Base-by-base conservation (phyloP, 2,329 filamentous ascomycete genomes). In the Scopulariopsis brevicaulis region DNA sequence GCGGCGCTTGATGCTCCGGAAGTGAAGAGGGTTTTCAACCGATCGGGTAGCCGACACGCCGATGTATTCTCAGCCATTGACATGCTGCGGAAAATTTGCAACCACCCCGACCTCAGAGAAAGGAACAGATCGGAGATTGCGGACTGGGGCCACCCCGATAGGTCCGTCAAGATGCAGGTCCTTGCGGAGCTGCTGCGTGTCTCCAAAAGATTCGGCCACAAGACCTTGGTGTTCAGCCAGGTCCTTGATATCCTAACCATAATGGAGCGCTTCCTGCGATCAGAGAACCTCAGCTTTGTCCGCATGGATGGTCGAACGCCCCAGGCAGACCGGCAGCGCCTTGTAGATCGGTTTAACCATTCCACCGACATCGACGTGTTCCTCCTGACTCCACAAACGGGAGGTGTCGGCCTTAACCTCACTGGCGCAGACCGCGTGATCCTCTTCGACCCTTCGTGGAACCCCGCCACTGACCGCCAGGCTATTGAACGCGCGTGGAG, bases 371-470 rank as follows among this genome's bases (percentile, higher is more conserved):
- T 96, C 6, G 85, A 96, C 65, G 84, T 99, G 0, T 99, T 99
- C 66, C 77, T 99, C 1, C 80, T 99, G 58, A 97, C 94, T 0
- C 99, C 95, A 0, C 95, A 95, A 68, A 95, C 96, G 20, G 94
- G 94, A 53, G 94, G 94, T 0, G 76, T 99, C 15, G 94, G 94
- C 6, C 87, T 96, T 53, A 99, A 99, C 64, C 76, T 99, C 24
- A 99, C 94, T 0, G 94, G 94, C 8, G 94, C 94, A 5, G 90
- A 96, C 68, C 85, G 94, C 37, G 93, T 99, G 62, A 96, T 99
- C 67, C 97, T 99, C 58, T 99, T 94, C 67, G 95, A 99, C 66
- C 95, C 94, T 0, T 94, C 99, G 68, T 99, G 94, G 94, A 97
- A 97, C 65, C 94, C 93, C 1, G 96, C 93, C 0, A 97, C 93